phyloP scores from a whole-genome alignment of 495 filamentous ascomycete genomes.

The Tuber calosporum region DNA sequence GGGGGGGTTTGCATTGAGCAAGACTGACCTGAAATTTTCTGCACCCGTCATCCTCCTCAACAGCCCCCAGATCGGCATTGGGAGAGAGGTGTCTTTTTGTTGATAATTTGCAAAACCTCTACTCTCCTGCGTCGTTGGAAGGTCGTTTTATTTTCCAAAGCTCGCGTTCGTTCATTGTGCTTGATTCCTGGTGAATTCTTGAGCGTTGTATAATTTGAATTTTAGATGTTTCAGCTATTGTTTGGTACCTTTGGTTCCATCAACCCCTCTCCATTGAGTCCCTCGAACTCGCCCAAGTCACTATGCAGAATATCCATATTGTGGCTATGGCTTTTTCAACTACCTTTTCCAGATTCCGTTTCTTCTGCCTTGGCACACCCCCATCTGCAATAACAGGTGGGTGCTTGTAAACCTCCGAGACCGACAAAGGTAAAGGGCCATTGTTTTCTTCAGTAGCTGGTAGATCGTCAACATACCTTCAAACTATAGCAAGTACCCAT shows the following conservation, averaged over 20 bases:
- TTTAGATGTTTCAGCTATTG: neutral
- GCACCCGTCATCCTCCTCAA: no score
- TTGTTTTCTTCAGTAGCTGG: constrained; percentile 19
- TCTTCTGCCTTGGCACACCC: constrained; percentile 34
- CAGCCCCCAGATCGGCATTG: no score
- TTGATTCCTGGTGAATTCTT: neutral
- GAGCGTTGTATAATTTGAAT: neutral
- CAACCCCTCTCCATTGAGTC: constrained; percentile 48
- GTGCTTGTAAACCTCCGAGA: constrained; percentile 36
- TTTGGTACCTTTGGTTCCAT: constrained; percentile 33
- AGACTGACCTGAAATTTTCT: no score
- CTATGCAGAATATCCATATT: constrained; percentile 49
- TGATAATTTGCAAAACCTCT: constrained; percentile 73
- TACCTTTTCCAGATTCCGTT: constrained; percentile 62
- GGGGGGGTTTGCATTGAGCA: no score
- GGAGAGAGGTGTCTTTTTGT: constrained; percentile 54
- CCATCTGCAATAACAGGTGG: constrained; percentile 32
- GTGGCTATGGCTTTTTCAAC: constrained; percentile 78
- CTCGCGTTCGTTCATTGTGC: neutral
- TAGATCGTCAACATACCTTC: constrained; percentile 34
- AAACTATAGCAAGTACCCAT: constrained; percentile 35
- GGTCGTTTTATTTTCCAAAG: neutral
- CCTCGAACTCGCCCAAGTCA: constrained; percentile 53
- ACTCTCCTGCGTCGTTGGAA: constrained; percentile 64
- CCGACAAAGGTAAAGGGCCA: constrained; percentile 21